Conservation (phyloP, 1,139 yeast species). For the Blastobotrys aristatus region DNA sequence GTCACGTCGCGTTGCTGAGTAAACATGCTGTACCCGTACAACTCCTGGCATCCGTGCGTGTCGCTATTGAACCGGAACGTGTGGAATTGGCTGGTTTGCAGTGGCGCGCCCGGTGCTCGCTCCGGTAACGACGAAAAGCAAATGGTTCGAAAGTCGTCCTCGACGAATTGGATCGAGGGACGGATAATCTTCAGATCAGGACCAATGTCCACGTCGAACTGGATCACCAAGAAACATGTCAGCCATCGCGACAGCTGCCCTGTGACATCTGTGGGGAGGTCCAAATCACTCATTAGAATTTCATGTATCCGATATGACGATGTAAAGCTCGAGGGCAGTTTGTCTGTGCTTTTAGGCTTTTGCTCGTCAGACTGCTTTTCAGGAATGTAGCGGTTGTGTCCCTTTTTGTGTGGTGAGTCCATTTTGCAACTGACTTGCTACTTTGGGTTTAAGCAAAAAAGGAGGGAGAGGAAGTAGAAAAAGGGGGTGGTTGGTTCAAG, state of each 20-base stretch:
- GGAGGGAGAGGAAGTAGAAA: no score
- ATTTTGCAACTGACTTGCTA: not conserved
- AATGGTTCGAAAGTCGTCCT: constrained; percentile 29
- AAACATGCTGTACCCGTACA: constrained; percentile 28
- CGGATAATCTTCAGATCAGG: constrained; percentile 32
- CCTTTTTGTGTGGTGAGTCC: not conserved
- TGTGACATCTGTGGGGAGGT: constrained; percentile 19
- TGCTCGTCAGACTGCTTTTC: not conserved
- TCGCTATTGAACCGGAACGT: constrained; percentile 23
- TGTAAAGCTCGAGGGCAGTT: constrained; percentile 27
- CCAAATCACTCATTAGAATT: constrained; percentile 22
- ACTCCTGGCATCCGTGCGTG: constrained; percentile 14
- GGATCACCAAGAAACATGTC: constrained; percentile 31
- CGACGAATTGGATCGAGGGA: constrained; percentile 27
- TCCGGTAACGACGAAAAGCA: constrained; percentile 33
- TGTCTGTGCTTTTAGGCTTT: not conserved
- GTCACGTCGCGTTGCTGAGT: constrained; percentile 23
- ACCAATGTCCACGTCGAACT: constrained; percentile 35
- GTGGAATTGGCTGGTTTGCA: constrained; percentile 21
- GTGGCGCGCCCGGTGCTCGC: constrained; percentile 16
- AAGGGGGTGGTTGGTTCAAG: no score
- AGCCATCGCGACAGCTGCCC: constrained; percentile 26
- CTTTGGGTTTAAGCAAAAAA: not conserved
- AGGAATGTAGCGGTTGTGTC: not conserved
- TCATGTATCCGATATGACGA: constrained; percentile 30